phyloP scores from a whole-genome alignment of 2,329 filamentous ascomycete genomes.

The Fusarium fracticaudum region DNA sequence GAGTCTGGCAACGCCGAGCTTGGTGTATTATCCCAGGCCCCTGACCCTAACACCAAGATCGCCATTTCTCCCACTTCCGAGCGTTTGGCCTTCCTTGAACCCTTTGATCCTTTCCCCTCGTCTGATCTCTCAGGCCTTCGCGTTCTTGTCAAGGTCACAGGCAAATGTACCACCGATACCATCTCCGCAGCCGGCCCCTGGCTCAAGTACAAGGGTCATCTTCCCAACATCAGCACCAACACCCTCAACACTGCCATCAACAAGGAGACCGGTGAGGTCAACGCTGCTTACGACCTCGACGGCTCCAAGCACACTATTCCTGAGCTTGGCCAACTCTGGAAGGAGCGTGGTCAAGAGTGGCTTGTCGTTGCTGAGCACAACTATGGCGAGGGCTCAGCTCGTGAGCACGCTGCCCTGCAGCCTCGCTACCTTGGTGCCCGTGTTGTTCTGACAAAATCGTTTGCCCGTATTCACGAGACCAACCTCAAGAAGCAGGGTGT shows the following conservation, averaged over 20 bases:
- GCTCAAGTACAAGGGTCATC: slow-evolving; percentile 99
- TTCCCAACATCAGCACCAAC: slow-evolving; percentile 97
- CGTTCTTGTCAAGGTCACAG: slow-evolving; percentile 94
- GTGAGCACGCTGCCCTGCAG: slow-evolving; percentile 90
- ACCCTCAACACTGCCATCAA: slow-evolving; percentile 96
- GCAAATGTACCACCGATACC: slow-evolving; percentile 97
- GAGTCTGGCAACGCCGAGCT: slow-evolving; percentile 80
- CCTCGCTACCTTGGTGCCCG: slow-evolving; percentile 89
- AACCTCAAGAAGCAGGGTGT: slow-evolving; percentile 98
- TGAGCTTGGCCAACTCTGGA: slow-evolving; percentile 87
- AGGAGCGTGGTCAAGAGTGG: slow-evolving; percentile 79
- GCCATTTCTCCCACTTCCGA: slow-evolving; percentile 87
- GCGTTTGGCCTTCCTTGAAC: slow-evolving; percentile 89
- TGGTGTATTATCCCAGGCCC: slow-evolving; percentile 74
- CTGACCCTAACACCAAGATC: slow-evolving; percentile 76
- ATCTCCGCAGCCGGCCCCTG: slow-evolving; percentile 95
- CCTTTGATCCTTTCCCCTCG: slow-evolving; percentile 84
- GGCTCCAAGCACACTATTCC: slow-evolving; percentile 82
- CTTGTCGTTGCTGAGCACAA: slow-evolving; percentile 97
- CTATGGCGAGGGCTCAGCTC: slow-evolving; percentile 90
- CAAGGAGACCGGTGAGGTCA: slow-evolving; percentile 90
- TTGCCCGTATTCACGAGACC: slow-evolving; percentile 93
- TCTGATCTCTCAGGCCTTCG: slow-evolving; percentile 79
- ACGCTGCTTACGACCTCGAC: slow-evolving; percentile 88
- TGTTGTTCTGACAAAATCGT: slow-evolving; percentile 85